These are phyloP conservation scores for Phlebiopsis gigantea DNA, from an alignment of 768 basidiomycete genomes.

Conservation along the genomic window DNA sequence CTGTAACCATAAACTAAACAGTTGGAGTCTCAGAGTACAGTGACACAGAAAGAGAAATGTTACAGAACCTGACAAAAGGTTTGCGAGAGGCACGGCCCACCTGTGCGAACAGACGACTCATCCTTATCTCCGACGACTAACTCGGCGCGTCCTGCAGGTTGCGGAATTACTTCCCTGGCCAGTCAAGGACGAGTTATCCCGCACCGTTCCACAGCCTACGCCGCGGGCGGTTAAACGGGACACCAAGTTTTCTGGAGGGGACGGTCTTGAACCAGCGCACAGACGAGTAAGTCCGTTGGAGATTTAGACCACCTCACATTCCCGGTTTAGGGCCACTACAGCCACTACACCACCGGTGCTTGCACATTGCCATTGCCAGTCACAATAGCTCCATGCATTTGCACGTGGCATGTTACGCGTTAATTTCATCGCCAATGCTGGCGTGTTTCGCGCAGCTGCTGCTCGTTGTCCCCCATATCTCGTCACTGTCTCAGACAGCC, in stretches of 20 bases:
- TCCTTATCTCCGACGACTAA: constrained; percentile 91
- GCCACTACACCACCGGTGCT: constrained; percentile 55
- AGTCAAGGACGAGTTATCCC: constrained; percentile 83
- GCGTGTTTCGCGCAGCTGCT: background rate
- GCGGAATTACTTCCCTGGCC: constrained; percentile 94
- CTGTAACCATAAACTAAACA: no score
- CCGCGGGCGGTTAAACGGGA: constrained; percentile 56
- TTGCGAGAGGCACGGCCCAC: constrained; percentile 69
- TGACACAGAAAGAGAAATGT: no score
- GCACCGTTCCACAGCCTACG: constrained; percentile 62
- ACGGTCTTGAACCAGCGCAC: constrained; percentile 93
- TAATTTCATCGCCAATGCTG: background rate
- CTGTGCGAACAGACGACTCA: constrained; percentile 78
- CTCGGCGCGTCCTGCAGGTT: constrained; percentile 82
- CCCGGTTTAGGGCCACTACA: constrained; percentile 80
- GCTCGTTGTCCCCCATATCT: background rate
- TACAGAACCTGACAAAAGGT: constrained; percentile 49
- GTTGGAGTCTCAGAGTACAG: no score
- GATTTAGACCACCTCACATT: constrained; percentile 60
- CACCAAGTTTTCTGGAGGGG: constrained; percentile 95
- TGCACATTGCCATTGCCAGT: background rate
- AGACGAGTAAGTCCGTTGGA: constrained; percentile 54
- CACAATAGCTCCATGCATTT: background rate
- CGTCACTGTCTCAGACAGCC: background rate
- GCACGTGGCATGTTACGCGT: background rate